These are phyloP conservation scores for Coniella lustricola DNA, from an alignment of 2,329 filamentous ascomycete species.

Conservation along the genomic window DNA sequence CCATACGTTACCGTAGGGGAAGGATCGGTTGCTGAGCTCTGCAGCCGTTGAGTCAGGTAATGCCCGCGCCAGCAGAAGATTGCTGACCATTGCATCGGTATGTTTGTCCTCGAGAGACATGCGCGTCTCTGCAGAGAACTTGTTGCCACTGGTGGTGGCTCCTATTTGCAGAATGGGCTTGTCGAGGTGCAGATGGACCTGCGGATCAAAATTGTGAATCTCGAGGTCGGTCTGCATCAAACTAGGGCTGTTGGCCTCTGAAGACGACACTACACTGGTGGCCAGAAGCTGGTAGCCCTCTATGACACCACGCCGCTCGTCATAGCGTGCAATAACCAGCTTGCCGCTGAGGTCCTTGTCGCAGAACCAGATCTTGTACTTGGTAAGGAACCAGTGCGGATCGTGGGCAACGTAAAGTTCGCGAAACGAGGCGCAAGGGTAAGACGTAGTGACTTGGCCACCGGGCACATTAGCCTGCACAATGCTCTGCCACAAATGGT, in stretches of 20 bases:
- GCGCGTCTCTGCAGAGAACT: slow-evolving; percentile 43
- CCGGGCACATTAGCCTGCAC: slow-evolving; percentile 63
- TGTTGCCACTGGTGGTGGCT: slow-evolving; percentile 21
- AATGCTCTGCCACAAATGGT: slow-evolving; percentile 64
- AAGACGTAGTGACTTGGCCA: slow-evolving; percentile 42
- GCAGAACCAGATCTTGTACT: slow-evolving; percentile 78
- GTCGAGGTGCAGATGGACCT: slow-evolving; percentile 65
- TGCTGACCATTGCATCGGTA: slow-evolving; percentile 51
- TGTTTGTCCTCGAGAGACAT: slow-evolving; percentile 41
- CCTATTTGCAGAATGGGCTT: slow-evolving; percentile 58
- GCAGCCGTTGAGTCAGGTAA: slow-evolving; percentile 30
- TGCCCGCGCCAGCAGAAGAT: slow-evolving; percentile 59
- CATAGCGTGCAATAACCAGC: slow-evolving; percentile 69
- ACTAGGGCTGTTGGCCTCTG: slow-evolving; percentile 39
- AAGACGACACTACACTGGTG: slow-evolving; percentile 32
- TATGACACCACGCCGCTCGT: slow-evolving; percentile 65
- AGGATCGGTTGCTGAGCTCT: slow-evolving; percentile 24
- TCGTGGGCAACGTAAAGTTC: slow-evolving; percentile 69
- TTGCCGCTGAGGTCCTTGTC: slow-evolving; percentile 68
- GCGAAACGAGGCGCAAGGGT: slow-evolving; percentile 57
- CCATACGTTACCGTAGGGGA: slow-evolving; percentile 58
- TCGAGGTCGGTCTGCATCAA: slow-evolving; percentile 55
- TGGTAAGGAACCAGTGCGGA: slow-evolving; percentile 77
- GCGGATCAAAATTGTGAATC: slow-evolving; percentile 66
- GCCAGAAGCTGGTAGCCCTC: slow-evolving; percentile 74